Evolutionary conservation across 495 filamentous ascomycete species (phyloP).

Genomic region (Aspergillus wentii): DNA sequence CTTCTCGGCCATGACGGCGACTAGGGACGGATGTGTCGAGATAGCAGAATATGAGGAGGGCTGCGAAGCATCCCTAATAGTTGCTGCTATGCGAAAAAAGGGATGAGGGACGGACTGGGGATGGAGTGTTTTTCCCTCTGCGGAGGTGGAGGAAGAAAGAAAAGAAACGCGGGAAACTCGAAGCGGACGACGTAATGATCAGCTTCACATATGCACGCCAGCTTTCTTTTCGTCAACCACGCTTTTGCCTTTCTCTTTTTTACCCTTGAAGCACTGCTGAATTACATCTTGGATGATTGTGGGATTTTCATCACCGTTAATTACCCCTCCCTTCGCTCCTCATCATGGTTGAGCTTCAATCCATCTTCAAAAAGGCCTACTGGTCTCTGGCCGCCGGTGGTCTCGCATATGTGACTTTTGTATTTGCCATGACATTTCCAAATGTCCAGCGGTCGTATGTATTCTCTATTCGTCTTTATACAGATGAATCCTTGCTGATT

Average conservation of each 20-base stretch:
- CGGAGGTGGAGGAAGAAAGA: conserved; percentile 6
- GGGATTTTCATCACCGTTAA: conserved; percentile 15
- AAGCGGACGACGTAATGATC: no score
- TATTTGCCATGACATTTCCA: conserved; percentile 44
- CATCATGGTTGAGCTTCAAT: conserved; percentile 32
- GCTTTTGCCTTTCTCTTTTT: no score
- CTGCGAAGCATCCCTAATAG: conserved; percentile 8
- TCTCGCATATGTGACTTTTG: conserved; percentile 43
- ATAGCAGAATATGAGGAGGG: not conserved
- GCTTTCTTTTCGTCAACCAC: no score
- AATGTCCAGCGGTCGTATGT: conserved; percentile 48
- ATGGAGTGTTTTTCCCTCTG: conserved; percentile 1
- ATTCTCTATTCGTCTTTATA: not conserved
- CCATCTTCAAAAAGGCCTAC: conserved; percentile 54
- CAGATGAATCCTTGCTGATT: not conserved
- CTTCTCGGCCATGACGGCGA: conserved; percentile 40
- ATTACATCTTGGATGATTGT: no score
- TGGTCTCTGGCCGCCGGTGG: conserved; percentile 50
- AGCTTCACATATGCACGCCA: no score
- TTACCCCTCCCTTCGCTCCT: conserved; percentile 1
- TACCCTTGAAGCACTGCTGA: no score
- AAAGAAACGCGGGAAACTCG: not conserved
- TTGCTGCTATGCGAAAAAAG: conserved; percentile 1
- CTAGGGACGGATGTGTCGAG: not conserved
- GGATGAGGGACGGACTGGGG: conserved; percentile 5